Evolutionary conservation across 805 yeast species (phyloP), one percentile per base, ranked within the genome.

Genomic region (Kuraishia hungarica): DNA sequence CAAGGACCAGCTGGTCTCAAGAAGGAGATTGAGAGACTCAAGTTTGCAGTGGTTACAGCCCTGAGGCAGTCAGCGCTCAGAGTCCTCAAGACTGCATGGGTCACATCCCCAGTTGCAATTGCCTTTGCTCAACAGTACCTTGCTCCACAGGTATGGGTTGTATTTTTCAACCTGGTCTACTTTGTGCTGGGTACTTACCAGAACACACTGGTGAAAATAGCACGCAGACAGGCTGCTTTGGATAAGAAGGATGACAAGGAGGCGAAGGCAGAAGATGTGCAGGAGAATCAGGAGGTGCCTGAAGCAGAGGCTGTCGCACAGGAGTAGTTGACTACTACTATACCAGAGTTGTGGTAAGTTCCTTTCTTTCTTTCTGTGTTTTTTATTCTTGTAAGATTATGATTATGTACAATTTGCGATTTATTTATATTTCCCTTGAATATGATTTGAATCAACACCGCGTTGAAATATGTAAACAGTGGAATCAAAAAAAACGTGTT

Each of bases 181-280:
- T 83, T 83, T 59, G 63, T 83, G 4, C 68, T 84, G 55, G 87
- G 87, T 1, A 84, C 89, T 1, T 74, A 75, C 55, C 86, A 84
- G 60, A 84, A 84, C 62, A 76, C 82, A 4, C 71, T 75, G 64
- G 70, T 84, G 58, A 83, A 83, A 66, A 55, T 68, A 58, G 66
- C 62, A 49, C 59, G 63, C 51, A 70, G 65, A 55, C 57, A 63
- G 55, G 54, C 43, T 7, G 51, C 29, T 22, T 19, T 21, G 49
- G 35, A 21, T 19, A 49, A 49, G 35, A n/a, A 49, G 51, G 49
- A 21, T 8, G 49, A 47, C 15, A 11, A 47, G 49, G 49, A 47
- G 48, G 5, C 13, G 21, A n/a, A 43, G 43, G n/a, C 5, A 15
- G 43, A 35, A 10, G 43, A 7, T 35, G 43, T 13, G 4, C 17